These are phyloP conservation scores for Elongisporangium prolatum DNA, from an alignment of 352 stramenopile genomes.

Conservation along the genomic window DNA sequence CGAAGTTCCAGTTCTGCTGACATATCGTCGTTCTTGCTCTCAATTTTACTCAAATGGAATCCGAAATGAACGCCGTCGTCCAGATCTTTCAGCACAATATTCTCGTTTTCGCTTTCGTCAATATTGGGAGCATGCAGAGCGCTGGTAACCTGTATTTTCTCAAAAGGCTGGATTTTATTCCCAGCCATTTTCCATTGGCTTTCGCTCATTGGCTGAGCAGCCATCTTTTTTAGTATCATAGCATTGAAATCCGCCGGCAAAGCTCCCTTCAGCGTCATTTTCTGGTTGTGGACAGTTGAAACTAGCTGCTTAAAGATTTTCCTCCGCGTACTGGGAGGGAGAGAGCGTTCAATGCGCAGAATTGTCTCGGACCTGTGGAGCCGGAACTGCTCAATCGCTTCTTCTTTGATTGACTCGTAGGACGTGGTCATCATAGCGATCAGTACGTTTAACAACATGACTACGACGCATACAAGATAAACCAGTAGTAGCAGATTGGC, in stretches of 20 bases:
- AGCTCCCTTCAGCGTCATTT: too few species aligned
- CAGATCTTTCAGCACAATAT: background rate
- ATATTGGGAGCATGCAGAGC: background rate
- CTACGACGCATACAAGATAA: constrained; percentile 45
- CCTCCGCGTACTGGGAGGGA: background rate
- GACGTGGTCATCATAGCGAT: constrained; percentile 71
- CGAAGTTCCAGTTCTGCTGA: background rate
- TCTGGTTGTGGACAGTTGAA: background rate
- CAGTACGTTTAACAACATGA: constrained; percentile 63
- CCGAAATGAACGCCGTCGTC: background rate
- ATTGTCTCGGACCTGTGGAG: background rate
- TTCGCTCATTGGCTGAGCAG: background rate
- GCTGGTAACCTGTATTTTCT: background rate
- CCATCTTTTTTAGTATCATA: background rate
- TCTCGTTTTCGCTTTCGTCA: background rate
- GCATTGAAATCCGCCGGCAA: too few species aligned
- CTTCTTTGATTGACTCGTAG: constrained; percentile 21
- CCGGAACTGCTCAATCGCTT: background rate
- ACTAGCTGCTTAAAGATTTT: background rate
- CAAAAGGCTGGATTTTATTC: background rate
- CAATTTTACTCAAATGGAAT: background rate
- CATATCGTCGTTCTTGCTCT: background rate
- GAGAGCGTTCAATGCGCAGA: background rate
- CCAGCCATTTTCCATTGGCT: background rate
- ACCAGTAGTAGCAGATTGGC: constrained; percentile 51